Evolutionary conservation across 768 basidiomycete genomes (phyloP), one percentile per base, ranked within the genome.

Genomic region (Inosperma sp.): DNA sequence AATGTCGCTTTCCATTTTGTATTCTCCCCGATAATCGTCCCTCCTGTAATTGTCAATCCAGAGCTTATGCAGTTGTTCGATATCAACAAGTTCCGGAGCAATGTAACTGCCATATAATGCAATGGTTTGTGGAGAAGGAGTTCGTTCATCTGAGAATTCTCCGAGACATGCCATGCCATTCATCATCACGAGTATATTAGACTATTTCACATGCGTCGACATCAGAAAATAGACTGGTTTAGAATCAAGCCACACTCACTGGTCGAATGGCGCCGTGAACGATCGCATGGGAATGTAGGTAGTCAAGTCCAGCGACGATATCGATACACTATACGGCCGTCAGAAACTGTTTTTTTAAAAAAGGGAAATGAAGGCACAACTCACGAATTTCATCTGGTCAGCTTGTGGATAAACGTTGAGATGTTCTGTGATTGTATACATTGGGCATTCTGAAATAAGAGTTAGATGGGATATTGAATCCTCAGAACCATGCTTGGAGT

Each of bases 1-100:
- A 14, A 64, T 51, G 49, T 64, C 62, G 36, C 62, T 61, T 19
- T 55, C 59, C 34, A 48, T 39, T 25, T 51, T 59, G 37, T 57
- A 64, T 41, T 64, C 62, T 27, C 62, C 62, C n/a, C 51, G 17
- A 46, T 64, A 64, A 19, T 54, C 56, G 23, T 53, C 27, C 9
- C 27, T 14, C 33, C 61, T 42, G 48, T 62, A 64, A 25, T 57
- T 55, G 26, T 64, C 62, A 21, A 60, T 49, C 16, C 58, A 50
- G 13, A 59, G 40, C 2, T 45, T 48, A 21, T 48, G 36, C 21
- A 62, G 59, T 1, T 34, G 35, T 9, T 54, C 35, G 14, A 46
- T 13, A 31, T 60, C 52, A 21, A 56, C 47, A 9, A 62, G 56
- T 43, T 64, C 62, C 10, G 62, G 62, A 4, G 61, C 59, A 14